Evolutionary conservation across 208 protist species (phyloP), one percentile per base, ranked within the genome.

Genomic region (Trypanosoma caninum): DNA sequence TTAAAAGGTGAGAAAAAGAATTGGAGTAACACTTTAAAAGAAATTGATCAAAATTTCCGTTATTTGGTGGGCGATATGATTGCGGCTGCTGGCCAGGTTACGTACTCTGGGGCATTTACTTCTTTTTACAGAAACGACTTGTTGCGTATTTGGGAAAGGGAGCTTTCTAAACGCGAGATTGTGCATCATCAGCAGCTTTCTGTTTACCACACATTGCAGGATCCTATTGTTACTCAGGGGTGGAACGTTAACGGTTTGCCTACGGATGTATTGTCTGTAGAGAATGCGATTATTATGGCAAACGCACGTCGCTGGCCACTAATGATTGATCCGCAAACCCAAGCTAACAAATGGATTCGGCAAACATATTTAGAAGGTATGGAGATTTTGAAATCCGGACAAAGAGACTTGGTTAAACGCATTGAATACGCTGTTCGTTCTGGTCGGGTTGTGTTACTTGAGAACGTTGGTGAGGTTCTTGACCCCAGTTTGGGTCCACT

Each of bases 281-380:
- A 99, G 76, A 99, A 99, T 70, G 98, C 84, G 35, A 91, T 99
- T 67, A 97, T 99, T 42, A 79, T 99, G 45, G 76, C 80, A 18
- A 86, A 96, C 31, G 84, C 97, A 16, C 79, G 95, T 8, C 85
- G 97, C 23, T 99, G 98, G 97, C 97, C 98, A 54, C 93, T 99
- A 14, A 96, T 99, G 77, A 98, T 99, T 68, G 98, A 99, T 72
- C 98, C 98, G 7, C 97, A 99, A 79, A 94, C 87, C 18, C 97
- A 99, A 80, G 98, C 97, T 13, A 98, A 98, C 82, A 95, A 96
- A 60, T 99, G 98, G 97, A 97, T 99, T 62, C 97, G 97, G 27
- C 85, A 94, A 55, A 97, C 96, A 55, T 98, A 98, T 77, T 82
- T 87, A 55, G 94, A 97, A 37, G 72, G 96, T 4, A 81, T 99